A percentile compares a stretch with the other conserved stretches of the same genome.
phyloP scores from a whole-genome alignment of 106 monocot species.

The Acorus gramineus region DNA sequence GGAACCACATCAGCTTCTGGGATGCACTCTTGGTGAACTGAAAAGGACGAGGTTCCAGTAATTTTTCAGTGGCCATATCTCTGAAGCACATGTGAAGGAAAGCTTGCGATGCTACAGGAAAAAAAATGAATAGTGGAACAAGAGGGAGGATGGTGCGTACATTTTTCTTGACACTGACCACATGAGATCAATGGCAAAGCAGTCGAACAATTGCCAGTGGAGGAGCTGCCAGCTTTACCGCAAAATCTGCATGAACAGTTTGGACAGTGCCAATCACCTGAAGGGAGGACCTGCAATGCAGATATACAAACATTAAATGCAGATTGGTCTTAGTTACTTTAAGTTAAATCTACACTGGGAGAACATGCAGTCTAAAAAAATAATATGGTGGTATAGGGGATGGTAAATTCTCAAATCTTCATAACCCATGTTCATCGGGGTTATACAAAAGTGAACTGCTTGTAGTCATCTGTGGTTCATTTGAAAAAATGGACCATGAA shows the following conservation, averaged over 20 bases:
- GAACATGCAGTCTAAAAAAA: no score
- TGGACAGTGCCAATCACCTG: constrained; percentile 66
- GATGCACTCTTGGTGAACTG: constrained; percentile 72
- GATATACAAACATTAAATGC: background rate
- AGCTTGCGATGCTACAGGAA: background rate
- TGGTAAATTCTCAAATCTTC: no score
- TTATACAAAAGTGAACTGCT: background rate
- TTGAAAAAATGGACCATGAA: no score
- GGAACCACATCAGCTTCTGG: constrained; percentile 33
- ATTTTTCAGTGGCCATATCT: constrained; percentile 1
- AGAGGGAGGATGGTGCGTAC: constrained; percentile 21
- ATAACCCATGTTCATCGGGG: background rate
- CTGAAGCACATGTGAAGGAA: background rate
- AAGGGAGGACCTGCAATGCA: constrained; percentile 59
- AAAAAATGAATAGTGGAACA: background rate
- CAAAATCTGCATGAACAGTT: constrained; percentile 88
- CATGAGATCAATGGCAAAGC: constrained; percentile 38
- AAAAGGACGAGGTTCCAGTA: constrained; percentile 13
- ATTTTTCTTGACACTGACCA: constrained; percentile 69
- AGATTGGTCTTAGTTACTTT: no score
- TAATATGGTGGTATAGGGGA: no score
- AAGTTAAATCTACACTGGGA: no score
- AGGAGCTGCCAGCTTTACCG: constrained; percentile 18
- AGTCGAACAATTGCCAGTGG: constrained; percentile 1
- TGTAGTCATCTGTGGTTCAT: no score